A percentile compares a stretch with the other conserved stretches of the same genome.
These are phyloP conservation scores for Pseudocercospora eumusae DNA, from an alignment of 2,329 filamentous ascomycete species.

Conservation along the genomic window DNA sequence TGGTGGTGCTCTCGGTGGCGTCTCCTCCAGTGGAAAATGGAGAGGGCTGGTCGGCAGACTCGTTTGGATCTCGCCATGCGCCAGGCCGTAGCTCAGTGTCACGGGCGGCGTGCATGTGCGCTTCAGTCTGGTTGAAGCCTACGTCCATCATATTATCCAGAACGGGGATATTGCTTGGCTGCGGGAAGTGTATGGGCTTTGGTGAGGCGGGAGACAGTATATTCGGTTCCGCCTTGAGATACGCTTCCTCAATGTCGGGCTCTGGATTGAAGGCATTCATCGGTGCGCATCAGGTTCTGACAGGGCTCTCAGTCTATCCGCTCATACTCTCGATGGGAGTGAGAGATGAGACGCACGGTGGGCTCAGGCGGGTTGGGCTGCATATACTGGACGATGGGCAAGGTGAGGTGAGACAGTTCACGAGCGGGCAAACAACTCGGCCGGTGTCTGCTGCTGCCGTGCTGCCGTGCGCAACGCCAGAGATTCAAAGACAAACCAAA, in stretches of 20 bases:
- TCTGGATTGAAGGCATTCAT: slow-evolving; percentile 27
- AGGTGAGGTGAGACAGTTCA: neutral
- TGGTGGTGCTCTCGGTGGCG: slow-evolving; percentile 11
- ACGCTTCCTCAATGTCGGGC: slow-evolving; percentile 50
- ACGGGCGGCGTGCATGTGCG: slow-evolving; percentile 51
- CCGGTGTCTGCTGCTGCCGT: neutral
- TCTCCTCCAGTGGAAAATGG: slow-evolving; percentile 30
- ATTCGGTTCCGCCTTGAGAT: slow-evolving; percentile 62
- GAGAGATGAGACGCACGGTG: slow-evolving; percentile 2
- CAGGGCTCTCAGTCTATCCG: slow-evolving; percentile 8
- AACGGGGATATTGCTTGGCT: slow-evolving; percentile 69
- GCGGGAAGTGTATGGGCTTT: slow-evolving; percentile 67
- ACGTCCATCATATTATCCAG: slow-evolving; percentile 72
- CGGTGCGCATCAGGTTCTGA: slow-evolving; percentile 15
- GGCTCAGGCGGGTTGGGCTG: neutral
- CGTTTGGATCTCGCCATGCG: slow-evolving; percentile 38
- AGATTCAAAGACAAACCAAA: neutral
- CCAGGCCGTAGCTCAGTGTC: slow-evolving; percentile 39
- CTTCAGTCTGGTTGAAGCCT: slow-evolving; percentile 66
- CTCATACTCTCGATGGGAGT: neutral
- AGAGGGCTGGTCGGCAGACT: slow-evolving; percentile 25
- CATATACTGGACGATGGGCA: slow-evolving; percentile 2
- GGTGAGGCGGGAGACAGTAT: slow-evolving; percentile 68
- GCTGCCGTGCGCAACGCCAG: slow-evolving; percentile 1
- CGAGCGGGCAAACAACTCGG: neutral